A percentile compares a stretch with the other conserved stretches of the same genome.
Conservation (phyloP, 768 basidiomycete genomes). For the Tricholoma bakamatsutake region DNA sequence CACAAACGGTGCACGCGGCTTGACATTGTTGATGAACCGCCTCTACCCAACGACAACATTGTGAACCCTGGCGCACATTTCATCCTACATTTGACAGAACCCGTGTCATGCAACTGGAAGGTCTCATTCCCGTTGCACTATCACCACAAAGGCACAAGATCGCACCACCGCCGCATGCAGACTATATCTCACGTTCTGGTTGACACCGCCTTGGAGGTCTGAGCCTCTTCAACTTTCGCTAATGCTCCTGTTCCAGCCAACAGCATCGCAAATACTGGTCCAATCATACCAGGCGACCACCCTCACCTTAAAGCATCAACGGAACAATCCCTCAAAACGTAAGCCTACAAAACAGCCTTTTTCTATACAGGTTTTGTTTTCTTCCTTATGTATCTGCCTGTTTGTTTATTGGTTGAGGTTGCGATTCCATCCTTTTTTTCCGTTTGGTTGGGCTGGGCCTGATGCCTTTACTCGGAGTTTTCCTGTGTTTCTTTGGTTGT, state of each 20-base stretch:
- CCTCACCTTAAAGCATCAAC: conserved; percentile 58
- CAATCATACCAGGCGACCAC: conserved; percentile 50
- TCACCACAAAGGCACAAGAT: background rate
- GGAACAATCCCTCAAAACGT: conserved; percentile 38
- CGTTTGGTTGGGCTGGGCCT: background rate
- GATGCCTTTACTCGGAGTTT: background rate
- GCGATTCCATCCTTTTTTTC: background rate
- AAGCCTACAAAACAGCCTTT: conserved; percentile 18
- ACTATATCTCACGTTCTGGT: conserved; percentile 31
- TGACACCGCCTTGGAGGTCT: conserved; percentile 28
- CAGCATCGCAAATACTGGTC: conserved; percentile 57
- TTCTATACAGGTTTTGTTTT: background rate
- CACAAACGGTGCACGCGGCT: conserved; percentile 31
- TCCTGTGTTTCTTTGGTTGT: background rate
- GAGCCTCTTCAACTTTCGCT: conserved; percentile 32
- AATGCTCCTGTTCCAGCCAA: conserved; percentile 47
- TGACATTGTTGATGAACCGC: conserved; percentile 26
- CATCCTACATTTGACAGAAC: conserved; percentile 26
- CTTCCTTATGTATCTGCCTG: background rate
- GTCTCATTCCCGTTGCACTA: conserved; percentile 28
- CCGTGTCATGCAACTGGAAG: conserved; percentile 16
- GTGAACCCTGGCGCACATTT: conserved; percentile 22
- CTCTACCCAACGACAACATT: conserved; percentile 3
- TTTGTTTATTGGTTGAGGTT: background rate
- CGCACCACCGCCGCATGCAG: conserved; percentile 28